Percentiles rank a stretch among this genome's conserved stretches.
These are phyloP conservation scores for Plasmodium malariae DNA, from an alignment of 169 alveolate species.

Conservation along the genomic window DNA sequence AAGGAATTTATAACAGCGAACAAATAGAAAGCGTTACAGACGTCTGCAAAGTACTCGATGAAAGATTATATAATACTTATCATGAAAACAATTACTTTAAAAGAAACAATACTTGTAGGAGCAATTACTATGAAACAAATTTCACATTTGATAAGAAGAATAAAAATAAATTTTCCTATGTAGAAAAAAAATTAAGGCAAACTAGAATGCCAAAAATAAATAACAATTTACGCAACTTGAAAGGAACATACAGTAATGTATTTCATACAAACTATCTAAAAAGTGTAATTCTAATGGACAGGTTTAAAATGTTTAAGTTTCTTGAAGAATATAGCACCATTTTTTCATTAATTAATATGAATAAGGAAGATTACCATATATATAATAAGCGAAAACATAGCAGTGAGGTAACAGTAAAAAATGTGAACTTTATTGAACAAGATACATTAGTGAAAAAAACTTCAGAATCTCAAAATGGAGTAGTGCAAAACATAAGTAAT, in stretches of 20 bases:
- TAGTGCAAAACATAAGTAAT: neutral
- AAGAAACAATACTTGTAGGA: neutral
- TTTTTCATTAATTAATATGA: constrained; percentile 1
- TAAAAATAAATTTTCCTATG: neutral
- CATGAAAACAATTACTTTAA: neutral
- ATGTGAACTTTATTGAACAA: neutral
- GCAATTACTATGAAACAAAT: neutral
- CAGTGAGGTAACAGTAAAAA: neutral
- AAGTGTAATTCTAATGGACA: constrained; percentile 59
- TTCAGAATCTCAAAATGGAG: too few relatives aligned
- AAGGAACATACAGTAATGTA: constrained; percentile 34
- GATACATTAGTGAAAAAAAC: too few relatives aligned
- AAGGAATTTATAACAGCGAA: too few relatives aligned
- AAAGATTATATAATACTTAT: too few relatives aligned
- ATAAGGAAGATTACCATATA: neutral
- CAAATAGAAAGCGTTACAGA: too few relatives aligned
- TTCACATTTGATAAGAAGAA: neutral
- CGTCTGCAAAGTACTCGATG: too few relatives aligned
- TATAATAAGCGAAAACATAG: neutral
- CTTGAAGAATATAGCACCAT: constrained; percentile 8
- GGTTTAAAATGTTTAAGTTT: constrained; percentile 1
- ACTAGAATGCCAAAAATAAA: constrained; percentile 18
- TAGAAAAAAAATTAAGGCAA: neutral
- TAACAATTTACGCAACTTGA: constrained; percentile 38
- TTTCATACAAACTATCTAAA: constrained; percentile 59